Evolutionary conservation across 495 filamentous ascomycete genomes (phyloP), one percentile per base, ranked within the genome.

Genomic region (Talaromyces stipitatus): DNA sequence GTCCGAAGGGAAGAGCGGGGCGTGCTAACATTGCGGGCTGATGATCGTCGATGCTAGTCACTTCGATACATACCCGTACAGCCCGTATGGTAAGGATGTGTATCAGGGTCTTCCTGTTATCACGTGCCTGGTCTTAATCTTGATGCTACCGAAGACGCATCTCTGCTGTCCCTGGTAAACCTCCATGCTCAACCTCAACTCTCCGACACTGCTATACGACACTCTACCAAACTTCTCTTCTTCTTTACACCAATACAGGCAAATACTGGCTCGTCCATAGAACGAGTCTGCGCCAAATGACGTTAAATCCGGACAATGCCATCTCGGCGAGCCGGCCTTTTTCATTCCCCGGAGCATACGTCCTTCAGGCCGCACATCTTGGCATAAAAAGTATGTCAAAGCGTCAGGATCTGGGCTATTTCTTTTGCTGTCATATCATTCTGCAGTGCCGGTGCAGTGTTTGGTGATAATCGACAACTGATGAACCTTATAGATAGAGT

Each of bases 31-130:
- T 5, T 41, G 36, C 18, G 36, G 36, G 36, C 36, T 41, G 36
- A 41, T 41, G 45, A 48, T 48, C 45, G 45, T 48, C 45, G 45
- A 48, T 48, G 45, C 45, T 48, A 48, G 45, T 26, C 45, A 2
- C 11, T 12, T 12, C 10, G 45, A 48, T 48, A 48, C 45, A 20
- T 48, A 26, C 45, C 7, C 12, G 12, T 7, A 33, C 30, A 33
- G 7, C 12, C 12, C 22, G 10, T 48, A 48, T 18, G 7, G 45
- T 24, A 24, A 7, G 0, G 20, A 48, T 20, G 45, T 23, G 45
- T 23, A 24, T 48, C 45, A 26, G 45, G 45, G 45, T 48, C 45
- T 24, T n/a, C 10, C 24, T 26, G 22, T 1, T 18, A 12, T 48
- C 45, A 48, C 45, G 45, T 48, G 45, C 45, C 24, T 3, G 45